Percentiles rank a stretch among this genome's conserved stretches.
These are phyloP conservation scores for Claviceps spartinae DNA, from an alignment of 2,329 filamentous ascomycete genomes.

Conservation along the genomic window DNA sequence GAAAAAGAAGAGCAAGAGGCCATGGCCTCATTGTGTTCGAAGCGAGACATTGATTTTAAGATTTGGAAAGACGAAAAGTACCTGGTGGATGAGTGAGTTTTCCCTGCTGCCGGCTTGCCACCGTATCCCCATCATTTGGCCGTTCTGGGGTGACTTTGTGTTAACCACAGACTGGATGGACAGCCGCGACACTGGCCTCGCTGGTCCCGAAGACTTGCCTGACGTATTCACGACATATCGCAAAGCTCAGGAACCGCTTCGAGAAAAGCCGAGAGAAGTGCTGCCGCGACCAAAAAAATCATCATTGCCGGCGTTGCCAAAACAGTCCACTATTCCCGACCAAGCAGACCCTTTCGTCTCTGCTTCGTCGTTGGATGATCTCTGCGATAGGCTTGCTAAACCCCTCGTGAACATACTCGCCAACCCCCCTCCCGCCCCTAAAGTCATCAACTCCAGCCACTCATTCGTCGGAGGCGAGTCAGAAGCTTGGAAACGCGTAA, in stretches of 20 bases:
- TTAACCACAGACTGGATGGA: neutral
- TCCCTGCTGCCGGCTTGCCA: neutral
- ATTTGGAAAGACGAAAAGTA: conserved; percentile 66
- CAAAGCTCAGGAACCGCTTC: conserved; percentile 58
- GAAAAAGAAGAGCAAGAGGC: conserved; percentile 51
- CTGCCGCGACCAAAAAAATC: conserved; percentile 37
- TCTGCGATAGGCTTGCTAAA: conserved; percentile 40
- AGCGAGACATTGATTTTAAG: conserved; percentile 44
- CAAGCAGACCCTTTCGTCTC: conserved; percentile 52
- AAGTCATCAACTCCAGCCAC: conserved; percentile 43
- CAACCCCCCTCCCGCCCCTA: conserved; percentile 38
- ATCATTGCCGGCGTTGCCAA: conserved; percentile 44
- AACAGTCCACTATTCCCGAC: conserved; percentile 33
- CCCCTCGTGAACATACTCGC: conserved; percentile 42
- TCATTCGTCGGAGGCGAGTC: conserved; percentile 57
- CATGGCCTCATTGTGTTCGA: conserved; percentile 38
- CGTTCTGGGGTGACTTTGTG: neutral
- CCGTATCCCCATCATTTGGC: neutral
- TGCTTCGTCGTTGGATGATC: conserved; percentile 36
- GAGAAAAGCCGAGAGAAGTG: conserved; percentile 44
- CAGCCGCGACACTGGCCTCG: conserved; percentile 53
- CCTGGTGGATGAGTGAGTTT: conserved; percentile 60
- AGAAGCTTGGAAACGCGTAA: conserved; percentile 42
- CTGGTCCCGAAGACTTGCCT: conserved; percentile 45
- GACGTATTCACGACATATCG: conserved; percentile 66